These are phyloP conservation scores for Xylariaceae sp. DNA, from an alignment of 2,329 filamentous ascomycete genomes.

Conservation along the genomic window DNA sequence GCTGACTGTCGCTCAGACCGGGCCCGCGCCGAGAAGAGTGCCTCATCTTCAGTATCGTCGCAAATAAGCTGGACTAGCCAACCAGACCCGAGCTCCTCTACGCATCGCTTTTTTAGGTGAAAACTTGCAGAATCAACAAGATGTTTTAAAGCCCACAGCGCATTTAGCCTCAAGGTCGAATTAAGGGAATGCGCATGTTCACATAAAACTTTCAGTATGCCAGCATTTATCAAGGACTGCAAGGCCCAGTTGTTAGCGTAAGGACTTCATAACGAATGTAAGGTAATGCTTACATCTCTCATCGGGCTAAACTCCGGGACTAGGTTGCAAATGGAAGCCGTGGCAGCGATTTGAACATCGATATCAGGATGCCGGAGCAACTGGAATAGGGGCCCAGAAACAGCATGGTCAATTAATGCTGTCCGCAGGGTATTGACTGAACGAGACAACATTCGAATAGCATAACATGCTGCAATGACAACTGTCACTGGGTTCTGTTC, in stretches of 20 bases:
- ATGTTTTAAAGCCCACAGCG: slow-evolving; percentile 93
- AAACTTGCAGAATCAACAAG: slow-evolving; percentile 75
- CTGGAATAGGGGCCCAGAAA: slow-evolving; percentile 76
- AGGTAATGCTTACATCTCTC: slow-evolving; percentile 69
- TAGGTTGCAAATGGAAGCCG: slow-evolving; percentile 82
- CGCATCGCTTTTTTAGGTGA: slow-evolving; percentile 75
- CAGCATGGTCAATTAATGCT: slow-evolving; percentile 82
- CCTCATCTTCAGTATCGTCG: slow-evolving; percentile 62
- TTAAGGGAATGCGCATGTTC: slow-evolving; percentile 83
- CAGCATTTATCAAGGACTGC: slow-evolving; percentile 73
- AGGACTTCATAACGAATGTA: slow-evolving; percentile 28
- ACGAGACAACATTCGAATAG: slow-evolving; percentile 79
- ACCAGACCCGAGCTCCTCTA: slow-evolving; percentile 76
- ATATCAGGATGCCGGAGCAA: slow-evolving; percentile 77
- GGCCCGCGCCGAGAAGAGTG: slow-evolving; percentile 48
- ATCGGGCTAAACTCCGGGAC: slow-evolving; percentile 90
- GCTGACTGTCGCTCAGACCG: slow-evolving; percentile 38
- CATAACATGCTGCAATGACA: slow-evolving; percentile 83
- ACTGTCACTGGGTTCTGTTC: slow-evolving; percentile 78
- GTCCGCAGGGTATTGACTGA: slow-evolving; percentile 86
- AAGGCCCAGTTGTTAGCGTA: slow-evolving; percentile 18
- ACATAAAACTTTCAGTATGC: slow-evolving; percentile 78
- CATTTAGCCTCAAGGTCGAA: slow-evolving; percentile 79
- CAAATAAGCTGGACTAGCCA: slow-evolving; percentile 84
- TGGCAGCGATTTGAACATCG: slow-evolving; percentile 85